A percentile compares a stretch with the other conserved stretches of the same genome.
These are phyloP conservation scores for Closterium sp. DNA, from an alignment of 139 green algal genomes.

Conservation along the genomic window DNA sequence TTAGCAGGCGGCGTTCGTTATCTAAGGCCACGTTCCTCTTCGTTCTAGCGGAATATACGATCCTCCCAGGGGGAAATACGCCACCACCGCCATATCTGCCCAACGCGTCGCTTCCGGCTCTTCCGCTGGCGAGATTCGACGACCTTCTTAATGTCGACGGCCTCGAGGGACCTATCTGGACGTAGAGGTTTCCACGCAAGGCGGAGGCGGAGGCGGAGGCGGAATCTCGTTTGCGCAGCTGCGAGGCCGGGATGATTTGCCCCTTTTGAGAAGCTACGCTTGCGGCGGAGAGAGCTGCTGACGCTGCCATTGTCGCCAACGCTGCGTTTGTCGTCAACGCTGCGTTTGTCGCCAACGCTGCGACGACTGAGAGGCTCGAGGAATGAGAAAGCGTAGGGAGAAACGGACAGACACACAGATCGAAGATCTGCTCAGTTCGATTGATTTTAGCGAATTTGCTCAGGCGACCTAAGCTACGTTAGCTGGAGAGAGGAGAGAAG, in stretches of 20 bases:
- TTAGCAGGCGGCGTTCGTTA: background rate
- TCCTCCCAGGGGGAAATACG: no score
- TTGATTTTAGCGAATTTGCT: background rate
- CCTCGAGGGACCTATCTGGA: no score
- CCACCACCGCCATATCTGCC: no score
- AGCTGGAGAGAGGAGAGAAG: background rate
- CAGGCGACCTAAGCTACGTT: background rate
- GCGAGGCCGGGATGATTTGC: background rate
- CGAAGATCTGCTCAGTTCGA: no score
- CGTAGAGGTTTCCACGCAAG: background rate
- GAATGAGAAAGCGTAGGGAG: background rate
- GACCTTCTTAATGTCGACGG: no score
- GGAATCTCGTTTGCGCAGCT: background rate
- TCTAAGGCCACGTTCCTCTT: background rate
- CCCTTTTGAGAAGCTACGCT: background rate
- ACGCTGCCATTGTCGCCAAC: background rate
- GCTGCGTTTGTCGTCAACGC: no score
- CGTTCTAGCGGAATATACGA: no score
- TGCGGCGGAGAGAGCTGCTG: background rate
- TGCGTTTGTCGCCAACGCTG: background rate
- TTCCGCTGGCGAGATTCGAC: no score
- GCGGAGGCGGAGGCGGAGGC: no score
- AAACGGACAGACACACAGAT: background rate
- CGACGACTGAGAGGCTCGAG: background rate
- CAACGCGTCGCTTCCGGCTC: no score